Conservation (phyloP, 1,284 basidiomycete species). For the Leccinum griseonigrum region DNA sequence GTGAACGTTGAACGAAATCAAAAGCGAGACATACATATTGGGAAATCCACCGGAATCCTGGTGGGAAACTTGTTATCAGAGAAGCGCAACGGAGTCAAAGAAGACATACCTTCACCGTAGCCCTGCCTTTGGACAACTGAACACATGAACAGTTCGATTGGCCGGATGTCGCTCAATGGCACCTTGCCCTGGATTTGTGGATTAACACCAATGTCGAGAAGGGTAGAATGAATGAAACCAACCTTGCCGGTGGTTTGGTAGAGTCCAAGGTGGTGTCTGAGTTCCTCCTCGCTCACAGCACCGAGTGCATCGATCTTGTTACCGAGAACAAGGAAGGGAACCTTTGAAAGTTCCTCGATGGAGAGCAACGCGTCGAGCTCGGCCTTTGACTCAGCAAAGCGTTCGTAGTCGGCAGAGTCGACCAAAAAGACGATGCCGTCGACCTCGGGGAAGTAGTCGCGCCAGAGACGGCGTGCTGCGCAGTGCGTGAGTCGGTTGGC, state of each 20-base stretch:
- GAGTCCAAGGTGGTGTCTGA: slow-evolving; percentile 92
- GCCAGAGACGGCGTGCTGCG: slow-evolving; percentile 96
- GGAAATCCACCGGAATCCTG: slow-evolving; percentile 96
- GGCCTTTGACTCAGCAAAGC: slow-evolving; percentile 94
- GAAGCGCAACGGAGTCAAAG: background rate
- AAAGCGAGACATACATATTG: slow-evolving; percentile 74
- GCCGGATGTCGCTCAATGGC: slow-evolving; percentile 93
- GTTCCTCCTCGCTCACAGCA: slow-evolving; percentile 96
- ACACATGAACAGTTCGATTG: slow-evolving; percentile 99
- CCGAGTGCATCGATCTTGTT: slow-evolving; percentile 99
- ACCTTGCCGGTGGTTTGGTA: slow-evolving; percentile 99
- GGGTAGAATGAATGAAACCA: slow-evolving; percentile 13
- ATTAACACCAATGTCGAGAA: slow-evolving; percentile 4
- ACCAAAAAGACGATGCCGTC: slow-evolving; percentile 99
- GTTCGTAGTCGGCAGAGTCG: slow-evolving; percentile 95
- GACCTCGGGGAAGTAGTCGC: slow-evolving; percentile 99
- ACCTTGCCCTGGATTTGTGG: slow-evolving; percentile 78
- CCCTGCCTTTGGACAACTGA: slow-evolving; percentile 99
- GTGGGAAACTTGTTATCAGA: slow-evolving; percentile 7
- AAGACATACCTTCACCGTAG: slow-evolving; percentile 84
- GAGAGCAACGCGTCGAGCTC: slow-evolving; percentile 94
- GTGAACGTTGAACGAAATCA: slow-evolving; percentile 1
- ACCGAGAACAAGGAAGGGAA: slow-evolving; percentile 97
- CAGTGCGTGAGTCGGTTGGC: slow-evolving; percentile 9
- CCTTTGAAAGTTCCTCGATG: slow-evolving; percentile 93